Percentiles rank a stretch among this genome's conserved stretches.
These are phyloP conservation scores for Magnusiomyces magnusii DNA, from an alignment of 1,139 yeast genomes.

Conservation along the genomic window DNA sequence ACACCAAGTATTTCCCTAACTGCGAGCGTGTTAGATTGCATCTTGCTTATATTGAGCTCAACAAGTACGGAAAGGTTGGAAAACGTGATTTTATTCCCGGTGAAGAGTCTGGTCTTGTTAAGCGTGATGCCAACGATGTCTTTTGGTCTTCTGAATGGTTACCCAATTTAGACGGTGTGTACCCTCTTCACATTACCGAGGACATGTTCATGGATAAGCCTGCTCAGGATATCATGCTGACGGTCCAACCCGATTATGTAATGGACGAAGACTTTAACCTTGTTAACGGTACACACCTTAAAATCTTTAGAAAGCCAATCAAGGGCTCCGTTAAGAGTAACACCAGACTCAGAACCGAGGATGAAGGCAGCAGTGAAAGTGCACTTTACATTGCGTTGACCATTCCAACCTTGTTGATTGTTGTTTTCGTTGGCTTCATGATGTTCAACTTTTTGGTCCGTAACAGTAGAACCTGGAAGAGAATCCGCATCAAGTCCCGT, in stretches of 20 bases:
- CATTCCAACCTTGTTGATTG: slow-evolving; percentile 63
- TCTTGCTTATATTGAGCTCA: slow-evolving; percentile 55
- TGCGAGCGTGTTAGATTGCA: slow-evolving; percentile 56
- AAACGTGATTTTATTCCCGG: slow-evolving; percentile 27
- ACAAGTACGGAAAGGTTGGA: slow-evolving; percentile 40
- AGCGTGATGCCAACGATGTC: slow-evolving; percentile 37
- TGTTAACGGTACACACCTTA: slow-evolving; percentile 45
- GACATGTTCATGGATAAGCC: slow-evolving; percentile 50
- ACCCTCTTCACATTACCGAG: slow-evolving; percentile 49
- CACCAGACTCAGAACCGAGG: slow-evolving; percentile 36
- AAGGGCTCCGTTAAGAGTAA: slow-evolving; percentile 48
- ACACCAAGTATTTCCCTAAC: slow-evolving; percentile 48
- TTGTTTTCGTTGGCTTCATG: slow-evolving; percentile 36
- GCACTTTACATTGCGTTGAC: slow-evolving; percentile 55
- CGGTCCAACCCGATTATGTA: slow-evolving; percentile 65
- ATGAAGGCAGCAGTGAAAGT: slow-evolving; percentile 36
- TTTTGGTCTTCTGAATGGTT: slow-evolving; percentile 70
- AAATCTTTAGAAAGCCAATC: slow-evolving; percentile 48
- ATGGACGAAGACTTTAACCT: slow-evolving; percentile 51
- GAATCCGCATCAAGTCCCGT: slow-evolving; percentile 12
- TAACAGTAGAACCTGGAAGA: slow-evolving; percentile 16
- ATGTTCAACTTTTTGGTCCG: slow-evolving; percentile 14
- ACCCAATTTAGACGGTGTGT: slow-evolving; percentile 54
- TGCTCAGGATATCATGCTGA: slow-evolving; percentile 44
- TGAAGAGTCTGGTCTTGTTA: background rate